Evolutionary conservation across 495 filamentous ascomycete genomes (phyloP).

Genomic region (Oidiodendron maius): DNA sequence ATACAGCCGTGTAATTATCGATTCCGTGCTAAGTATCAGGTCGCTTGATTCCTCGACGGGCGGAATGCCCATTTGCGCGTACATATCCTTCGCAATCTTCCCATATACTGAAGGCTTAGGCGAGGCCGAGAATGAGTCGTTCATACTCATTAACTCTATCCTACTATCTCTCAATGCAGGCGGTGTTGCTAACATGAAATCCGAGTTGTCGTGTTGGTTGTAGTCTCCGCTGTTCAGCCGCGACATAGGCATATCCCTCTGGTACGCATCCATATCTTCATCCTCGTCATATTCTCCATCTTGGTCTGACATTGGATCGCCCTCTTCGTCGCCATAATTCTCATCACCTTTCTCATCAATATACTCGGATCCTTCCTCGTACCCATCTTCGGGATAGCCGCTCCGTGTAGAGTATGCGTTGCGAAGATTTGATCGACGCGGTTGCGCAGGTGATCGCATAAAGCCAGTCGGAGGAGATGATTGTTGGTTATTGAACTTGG

Average conservation of each 20-base stretch:
- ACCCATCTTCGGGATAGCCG: slow-evolving; percentile 27
- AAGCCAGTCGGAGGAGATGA: slow-evolving; percentile 19
- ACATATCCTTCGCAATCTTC: slow-evolving; percentile 44
- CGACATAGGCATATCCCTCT: slow-evolving; percentile 18
- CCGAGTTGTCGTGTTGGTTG: slow-evolving; percentile 27
- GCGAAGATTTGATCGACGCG: slow-evolving; percentile 22
- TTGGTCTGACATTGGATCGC: slow-evolving; percentile 27
- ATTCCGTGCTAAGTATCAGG: slow-evolving; percentile 52
- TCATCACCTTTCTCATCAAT: slow-evolving; percentile 22
- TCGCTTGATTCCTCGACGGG: slow-evolving; percentile 41
- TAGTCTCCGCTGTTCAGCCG: slow-evolving; percentile 13
- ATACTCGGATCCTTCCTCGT: slow-evolving; percentile 26
- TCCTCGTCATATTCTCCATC: slow-evolving; percentile 38
- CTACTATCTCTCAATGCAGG: slow-evolving; percentile 30
- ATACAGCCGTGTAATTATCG: slow-evolving; percentile 43
- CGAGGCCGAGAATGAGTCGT: slow-evolving; percentile 28
- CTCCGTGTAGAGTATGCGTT: slow-evolving; percentile 25
- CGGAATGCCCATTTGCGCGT: slow-evolving; percentile 38
- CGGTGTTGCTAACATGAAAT: slow-evolving; percentile 39
- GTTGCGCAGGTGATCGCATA: slow-evolving; percentile 4
- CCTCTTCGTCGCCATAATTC: slow-evolving; percentile 24
- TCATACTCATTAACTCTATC: slow-evolving; percentile 27
- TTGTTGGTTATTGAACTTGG: slow-evolving; percentile 35
- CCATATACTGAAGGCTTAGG: slow-evolving; percentile 37
- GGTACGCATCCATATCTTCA: slow-evolving; percentile 28